Conservation (phyloP, 805 yeast genomes). For the Helenozyma baotianmanensis region DNA sequence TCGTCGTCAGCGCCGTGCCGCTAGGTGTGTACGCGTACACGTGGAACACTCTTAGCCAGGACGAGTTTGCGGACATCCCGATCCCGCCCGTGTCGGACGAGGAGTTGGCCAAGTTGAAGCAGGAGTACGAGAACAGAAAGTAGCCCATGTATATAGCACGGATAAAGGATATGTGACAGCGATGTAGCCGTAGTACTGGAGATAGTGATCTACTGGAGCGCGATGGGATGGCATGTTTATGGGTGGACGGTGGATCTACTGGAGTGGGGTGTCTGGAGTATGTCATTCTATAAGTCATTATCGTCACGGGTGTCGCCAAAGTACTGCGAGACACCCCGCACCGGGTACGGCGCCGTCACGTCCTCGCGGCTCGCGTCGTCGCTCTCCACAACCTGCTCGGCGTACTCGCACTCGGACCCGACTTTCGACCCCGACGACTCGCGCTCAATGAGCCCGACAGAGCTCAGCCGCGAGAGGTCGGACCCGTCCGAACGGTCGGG, state of each 20-base stretch:
- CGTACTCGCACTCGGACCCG: no score
- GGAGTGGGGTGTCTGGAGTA: no score
- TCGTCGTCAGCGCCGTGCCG: slow-evolving; percentile 57
- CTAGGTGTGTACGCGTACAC: slow-evolving; percentile 64
- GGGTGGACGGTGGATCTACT: no score
- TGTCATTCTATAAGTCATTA: neutral
- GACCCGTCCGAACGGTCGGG: no score
- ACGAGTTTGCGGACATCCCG: slow-evolving; percentile 88
- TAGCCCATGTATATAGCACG: neutral
- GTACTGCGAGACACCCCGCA: slow-evolving; percentile 15
- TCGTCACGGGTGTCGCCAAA: slow-evolving; percentile 1
- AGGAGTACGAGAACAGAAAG: slow-evolving; percentile 59
- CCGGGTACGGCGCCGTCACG: slow-evolving; percentile 11
- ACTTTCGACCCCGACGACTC: no score
- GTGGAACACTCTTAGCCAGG: slow-evolving; percentile 60
- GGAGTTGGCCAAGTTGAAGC: slow-evolving; percentile 66
- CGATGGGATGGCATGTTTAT: no score
- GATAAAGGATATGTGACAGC: no score
- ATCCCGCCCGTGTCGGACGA: slow-evolving; percentile 85
- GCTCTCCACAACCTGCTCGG: no score
- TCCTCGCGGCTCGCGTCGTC: neutral
- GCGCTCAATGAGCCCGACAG: no score
- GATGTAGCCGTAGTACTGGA: no score
- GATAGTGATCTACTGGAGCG: no score
- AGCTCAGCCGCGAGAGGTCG: no score